Percentiles rank a stretch among this genome's conserved stretches.
These are phyloP conservation scores for Diddensiella transvaalensis DNA, from an alignment of 805 yeast genomes.

Conservation along the genomic window DNA sequence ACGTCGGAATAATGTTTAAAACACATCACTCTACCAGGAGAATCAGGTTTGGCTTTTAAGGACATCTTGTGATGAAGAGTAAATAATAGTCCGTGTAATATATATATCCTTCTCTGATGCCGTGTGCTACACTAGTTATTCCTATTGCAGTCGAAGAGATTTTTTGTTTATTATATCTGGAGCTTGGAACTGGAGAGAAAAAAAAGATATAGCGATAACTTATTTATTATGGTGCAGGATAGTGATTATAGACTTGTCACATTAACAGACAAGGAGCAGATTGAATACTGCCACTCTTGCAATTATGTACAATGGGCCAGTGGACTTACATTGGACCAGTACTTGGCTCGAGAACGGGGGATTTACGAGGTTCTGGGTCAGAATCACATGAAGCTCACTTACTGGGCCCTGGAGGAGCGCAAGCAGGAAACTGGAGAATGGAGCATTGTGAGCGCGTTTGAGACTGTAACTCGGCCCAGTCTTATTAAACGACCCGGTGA, in stretches of 20 bases:
- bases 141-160: too few species aligned
- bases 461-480: conserved; percentile 41
- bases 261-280: conserved; percentile 15
- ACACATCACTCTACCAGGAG: too few species aligned
- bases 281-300: conserved; percentile 19
- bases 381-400: conserved; percentile 22
- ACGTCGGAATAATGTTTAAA: too few species aligned
- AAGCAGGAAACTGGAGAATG: conserved; percentile 31
- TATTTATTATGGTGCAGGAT: conserved; percentile 4
- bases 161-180: too few species aligned
- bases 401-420: conserved; percentile 29
- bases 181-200: too few species aligned
- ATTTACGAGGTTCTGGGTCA: conserved; percentile 15
- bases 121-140: not conserved
- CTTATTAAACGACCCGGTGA: conserved; percentile 23
- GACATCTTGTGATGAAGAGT: not conserved
- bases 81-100: conserved; percentile 2
- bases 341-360: conserved; percentile 27
- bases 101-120: not conserved
- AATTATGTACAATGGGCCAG: conserved; percentile 29
- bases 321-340: conserved; percentile 25
- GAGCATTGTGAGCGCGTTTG: conserved; percentile 41
- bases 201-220: too few species aligned
- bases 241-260: conserved; percentile 9
- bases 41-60: too few species aligned